Evolutionary conservation across 805 yeast species (phyloP).

Genomic region (Zygosaccharomyces pseudorouxii): DNA sequence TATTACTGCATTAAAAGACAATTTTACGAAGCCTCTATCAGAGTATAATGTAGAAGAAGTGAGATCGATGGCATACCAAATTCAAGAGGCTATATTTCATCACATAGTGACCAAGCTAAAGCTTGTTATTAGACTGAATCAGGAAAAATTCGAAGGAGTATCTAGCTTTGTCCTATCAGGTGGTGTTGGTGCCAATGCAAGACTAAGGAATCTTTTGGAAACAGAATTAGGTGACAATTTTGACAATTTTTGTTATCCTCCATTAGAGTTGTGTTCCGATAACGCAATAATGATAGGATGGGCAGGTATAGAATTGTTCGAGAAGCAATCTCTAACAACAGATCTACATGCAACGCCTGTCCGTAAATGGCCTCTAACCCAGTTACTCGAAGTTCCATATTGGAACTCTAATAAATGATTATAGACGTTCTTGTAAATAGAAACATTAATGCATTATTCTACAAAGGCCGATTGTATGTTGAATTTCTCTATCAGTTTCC

Average conservation of each 20-base stretch:
- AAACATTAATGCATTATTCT: slow-evolving; percentile 2
- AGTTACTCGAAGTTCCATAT: slow-evolving; percentile 46
- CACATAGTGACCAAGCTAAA: slow-evolving; percentile 67
- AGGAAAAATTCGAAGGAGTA: slow-evolving; percentile 39
- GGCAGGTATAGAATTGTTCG: slow-evolving; percentile 89
- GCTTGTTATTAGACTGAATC: slow-evolving; percentile 40
- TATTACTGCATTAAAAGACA: slow-evolving; percentile 49
- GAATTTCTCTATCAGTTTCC: slow-evolving; percentile 47
- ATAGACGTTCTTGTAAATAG: neutral
- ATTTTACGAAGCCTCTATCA: slow-evolving; percentile 17
- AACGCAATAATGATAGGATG: slow-evolving; percentile 97
- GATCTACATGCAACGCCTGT: slow-evolving; percentile 56
- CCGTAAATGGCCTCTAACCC: slow-evolving; percentile 76
- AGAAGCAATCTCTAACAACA: slow-evolving; percentile 41
- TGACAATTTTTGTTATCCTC: slow-evolving; percentile 60
- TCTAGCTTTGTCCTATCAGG: slow-evolving; percentile 77
- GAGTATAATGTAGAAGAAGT: slow-evolving; percentile 22
- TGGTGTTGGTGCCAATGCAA: slow-evolving; percentile 81
- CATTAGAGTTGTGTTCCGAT: slow-evolving; percentile 74
- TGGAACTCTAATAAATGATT: slow-evolving; percentile 36
- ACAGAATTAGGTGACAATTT: slow-evolving; percentile 34
- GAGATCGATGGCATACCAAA: slow-evolving; percentile 49
- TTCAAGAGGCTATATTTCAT: slow-evolving; percentile 63
- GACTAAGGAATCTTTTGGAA: slow-evolving; percentile 47
- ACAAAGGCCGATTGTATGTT: slow-evolving; percentile 54